phyloP scores from a whole-genome alignment of 305 asterid species.

The Ruellia speciosa region DNA sequence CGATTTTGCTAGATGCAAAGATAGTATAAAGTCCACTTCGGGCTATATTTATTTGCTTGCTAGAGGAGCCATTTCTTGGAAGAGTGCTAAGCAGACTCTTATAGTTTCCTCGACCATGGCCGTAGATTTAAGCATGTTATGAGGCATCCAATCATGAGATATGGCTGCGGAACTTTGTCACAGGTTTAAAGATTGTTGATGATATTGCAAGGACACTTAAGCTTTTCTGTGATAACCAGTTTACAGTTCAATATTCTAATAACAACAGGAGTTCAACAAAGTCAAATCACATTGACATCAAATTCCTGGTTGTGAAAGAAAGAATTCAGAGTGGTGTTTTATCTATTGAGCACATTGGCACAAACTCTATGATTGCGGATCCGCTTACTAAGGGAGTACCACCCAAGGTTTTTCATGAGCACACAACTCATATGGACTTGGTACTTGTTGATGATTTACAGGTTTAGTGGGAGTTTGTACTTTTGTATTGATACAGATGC shows the following conservation, averaged over 20 bases:
- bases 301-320: slow-evolving; percentile 1
- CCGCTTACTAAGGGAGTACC: not conserved
- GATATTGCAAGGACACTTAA: not conserved
- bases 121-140: slow-evolving; percentile 1
- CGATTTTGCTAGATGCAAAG: not conserved
- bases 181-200: not conserved
- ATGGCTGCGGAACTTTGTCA: not conserved
- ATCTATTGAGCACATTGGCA: not conserved
- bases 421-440: not conserved
- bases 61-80: not conserved
- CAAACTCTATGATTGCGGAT: slow-evolving; percentile 2
- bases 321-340: not conserved
- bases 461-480: not conserved
- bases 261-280: not conserved
- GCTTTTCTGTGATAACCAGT: not conserved
- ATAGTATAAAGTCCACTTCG: not conserved
- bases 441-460: not conserved
- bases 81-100: not conserved
- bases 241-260: not conserved
- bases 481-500: no score
- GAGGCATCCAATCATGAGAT: not conserved
- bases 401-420: slow-evolving; percentile 3
- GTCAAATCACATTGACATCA: slow-evolving; percentile 5
- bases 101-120: not conserved
- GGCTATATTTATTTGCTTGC: not conserved